These are phyloP conservation scores for Plasmodium relictum DNA, from an alignment of 169 alveolate genomes.

Conservation along the genomic window DNA sequence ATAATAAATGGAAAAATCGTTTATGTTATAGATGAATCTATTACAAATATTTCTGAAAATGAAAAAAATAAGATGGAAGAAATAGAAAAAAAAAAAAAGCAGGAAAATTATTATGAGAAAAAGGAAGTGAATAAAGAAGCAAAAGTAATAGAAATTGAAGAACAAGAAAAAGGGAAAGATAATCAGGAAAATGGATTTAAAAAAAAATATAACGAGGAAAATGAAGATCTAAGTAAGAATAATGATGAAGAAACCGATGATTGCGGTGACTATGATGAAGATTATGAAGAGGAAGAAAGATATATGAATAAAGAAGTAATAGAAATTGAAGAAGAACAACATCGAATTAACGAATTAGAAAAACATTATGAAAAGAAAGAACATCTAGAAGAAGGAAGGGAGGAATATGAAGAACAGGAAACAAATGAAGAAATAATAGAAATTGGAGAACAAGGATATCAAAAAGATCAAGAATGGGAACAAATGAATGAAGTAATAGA, in stretches of 20 bases:
- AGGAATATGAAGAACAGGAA: background rate
- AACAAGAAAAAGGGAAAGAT: background rate
- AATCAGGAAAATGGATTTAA: background rate
- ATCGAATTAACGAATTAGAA: slow-evolving; percentile 2
- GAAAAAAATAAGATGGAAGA: background rate
- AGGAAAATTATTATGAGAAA: background rate
- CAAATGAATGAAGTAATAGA: background rate
- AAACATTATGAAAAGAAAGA: slow-evolving; percentile 29
- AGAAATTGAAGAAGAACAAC: slow-evolving; percentile 3
- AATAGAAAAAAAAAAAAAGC: background rate
- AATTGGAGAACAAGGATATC: background rate
- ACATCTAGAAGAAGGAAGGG: background rate
- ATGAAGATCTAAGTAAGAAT: background rate
- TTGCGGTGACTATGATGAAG: background rate
- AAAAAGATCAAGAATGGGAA: slow-evolving; percentile 7
- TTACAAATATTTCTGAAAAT: background rate
- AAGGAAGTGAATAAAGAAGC: background rate
- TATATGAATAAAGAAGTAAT: background rate
- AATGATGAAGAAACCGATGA: background rate
- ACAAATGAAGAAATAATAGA: background rate
- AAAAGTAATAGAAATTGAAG: background rate
- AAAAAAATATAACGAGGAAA: slow-evolving; percentile 1
- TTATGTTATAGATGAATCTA: slow-evolving; percentile 2
- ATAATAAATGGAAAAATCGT: background rate
- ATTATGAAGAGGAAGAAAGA: slow-evolving; percentile 1